Base-by-base conservation (phyloP, 2,329 filamentous ascomycete genomes). In the Volutella citrinella region DNA sequence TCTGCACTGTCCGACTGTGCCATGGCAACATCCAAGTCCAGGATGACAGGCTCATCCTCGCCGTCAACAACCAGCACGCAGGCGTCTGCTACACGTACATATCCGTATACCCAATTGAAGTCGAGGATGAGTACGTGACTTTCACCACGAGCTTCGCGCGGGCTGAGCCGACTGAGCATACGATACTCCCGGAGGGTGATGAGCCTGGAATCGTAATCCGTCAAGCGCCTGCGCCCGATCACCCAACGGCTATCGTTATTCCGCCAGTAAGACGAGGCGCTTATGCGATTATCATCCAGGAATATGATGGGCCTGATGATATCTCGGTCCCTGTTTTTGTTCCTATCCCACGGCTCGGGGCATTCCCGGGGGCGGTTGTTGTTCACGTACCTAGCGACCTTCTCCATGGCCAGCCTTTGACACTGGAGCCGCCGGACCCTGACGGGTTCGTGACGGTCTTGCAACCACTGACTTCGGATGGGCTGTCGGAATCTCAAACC, bases 11-110 rank as follows among this genome's bases (percentile, higher is more conserved):
- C n/a, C n/a, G n/a, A n/a, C n/a, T n/a, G n/a, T n/a, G n/a, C n/a
- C n/a, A n/a, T n/a, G n/a, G n/a, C n/a, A 37, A 49, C 60, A 55
- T 44, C 56, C 46, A 19, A 36, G 39, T 19, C 34, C 42, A 50
- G 27, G 38, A 52, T 26, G 38, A 52, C 36, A 50, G 33, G 34
- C 45, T 38, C 34, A 32, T 52, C 12, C 34, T 52, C 13, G 34
- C 37, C 21, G 43, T 48, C 37, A 48, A 46, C 29, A 48, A 45
- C 26, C 38, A 52, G 5, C 38, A 36, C 11, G 38, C 42, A 26
- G 46, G 46, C 6, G 42, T 52, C 12, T 52, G 48, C 7, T 52
- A 52, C 35, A 52, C 49, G n/a, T 52, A 52, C 27, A 42, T 52
- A 22, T 52, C 49, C 11, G 44, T 48, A 2, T 52, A 52, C 20